Evolutionary conservation across 345 rosid species (phyloP).

Genomic region (Populus alba): DNA sequence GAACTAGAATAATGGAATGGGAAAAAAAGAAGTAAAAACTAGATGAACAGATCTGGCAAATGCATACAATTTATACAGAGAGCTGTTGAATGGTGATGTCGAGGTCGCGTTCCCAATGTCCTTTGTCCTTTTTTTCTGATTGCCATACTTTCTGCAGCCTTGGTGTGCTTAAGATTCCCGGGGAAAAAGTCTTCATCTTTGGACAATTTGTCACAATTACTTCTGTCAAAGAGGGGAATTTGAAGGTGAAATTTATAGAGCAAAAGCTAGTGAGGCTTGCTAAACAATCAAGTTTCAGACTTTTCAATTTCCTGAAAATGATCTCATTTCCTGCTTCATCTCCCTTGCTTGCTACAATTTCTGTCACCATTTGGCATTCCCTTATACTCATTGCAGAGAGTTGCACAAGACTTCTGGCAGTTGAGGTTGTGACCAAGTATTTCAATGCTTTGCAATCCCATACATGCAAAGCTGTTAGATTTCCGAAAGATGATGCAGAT

Average conservation of each 20-base stretch:
- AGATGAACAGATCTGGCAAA: not conserved
- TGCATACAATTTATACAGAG: not conserved
- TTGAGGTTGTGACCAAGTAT: constrained; percentile 6
- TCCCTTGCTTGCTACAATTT: constrained; percentile 3
- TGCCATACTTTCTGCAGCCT: not conserved
- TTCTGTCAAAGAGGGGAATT: constrained; percentile 3
- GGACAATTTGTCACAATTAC: not conserved
- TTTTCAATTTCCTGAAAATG: constrained; percentile 8
- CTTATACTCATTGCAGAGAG: constrained; percentile 14
- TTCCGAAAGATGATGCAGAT: constrained; percentile 7
- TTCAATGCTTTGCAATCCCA: constrained; percentile 10
- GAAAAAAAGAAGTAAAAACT: too few species aligned
- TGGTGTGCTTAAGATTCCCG: not conserved
- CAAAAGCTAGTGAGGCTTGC: constrained; percentile 15
- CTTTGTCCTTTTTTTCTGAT: not conserved
- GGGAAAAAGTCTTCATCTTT: not conserved
- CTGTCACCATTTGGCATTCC: constrained; percentile 13
- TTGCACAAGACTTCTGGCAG: constrained; percentile 15
- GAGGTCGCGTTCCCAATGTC: not conserved
- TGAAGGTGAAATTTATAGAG: not conserved
- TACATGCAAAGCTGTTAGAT: constrained; percentile 11
- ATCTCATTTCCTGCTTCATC: constrained; percentile 9
- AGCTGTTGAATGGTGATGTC: not conserved
- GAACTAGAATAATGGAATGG: too few species aligned
- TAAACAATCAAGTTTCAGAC: constrained; percentile 10